Percentiles rank a stretch among this genome's conserved stretches.
Evolutionary conservation across 2,329 filamentous ascomycete genomes (phyloP).

Genomic region (Incumbomyces delicatus): DNA sequence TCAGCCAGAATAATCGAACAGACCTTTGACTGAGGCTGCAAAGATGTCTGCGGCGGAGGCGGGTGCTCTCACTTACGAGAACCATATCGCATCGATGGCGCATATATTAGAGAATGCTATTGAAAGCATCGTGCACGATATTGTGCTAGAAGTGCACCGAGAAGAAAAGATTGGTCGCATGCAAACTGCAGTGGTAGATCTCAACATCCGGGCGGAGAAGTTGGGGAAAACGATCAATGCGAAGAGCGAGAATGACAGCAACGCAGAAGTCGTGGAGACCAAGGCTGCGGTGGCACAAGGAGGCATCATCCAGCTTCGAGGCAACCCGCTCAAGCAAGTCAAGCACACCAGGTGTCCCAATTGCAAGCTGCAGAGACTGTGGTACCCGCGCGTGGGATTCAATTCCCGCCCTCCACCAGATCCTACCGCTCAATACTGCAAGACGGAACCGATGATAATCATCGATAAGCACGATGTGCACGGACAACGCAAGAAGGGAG

Average conservation of each 20-base stretch:
- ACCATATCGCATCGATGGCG: conserved; percentile 8
- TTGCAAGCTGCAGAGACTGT: conserved; percentile 50
- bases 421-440: conserved; percentile 45
- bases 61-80: conserved; percentile 2
- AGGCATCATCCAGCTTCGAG: conserved; percentile 45
- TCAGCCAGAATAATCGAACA: background rate
- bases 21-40: background rate
- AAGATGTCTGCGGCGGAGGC: background rate
- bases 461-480: conserved; percentile 53
- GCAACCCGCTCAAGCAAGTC: conserved; percentile 49
- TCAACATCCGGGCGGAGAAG: conserved; percentile 34
- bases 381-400: conserved; percentile 46
- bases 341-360: conserved; percentile 51
- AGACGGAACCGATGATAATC: conserved; percentile 48
- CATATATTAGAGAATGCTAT: conserved; percentile 49
- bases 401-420: conserved; percentile 40
- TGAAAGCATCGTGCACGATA: conserved; percentile 51
- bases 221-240: conserved; percentile 22
- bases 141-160: conserved; percentile 49
- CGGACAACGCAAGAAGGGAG: conserved; percentile 29
- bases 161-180: conserved; percentile 52
- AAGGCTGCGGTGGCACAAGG: conserved; percentile 44
- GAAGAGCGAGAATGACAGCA: conserved; percentile 25
- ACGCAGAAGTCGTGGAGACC: conserved; percentile 34
- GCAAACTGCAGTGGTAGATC: conserved; percentile 39